phyloP scores from a whole-genome alignment of 2,329 filamentous ascomycete genomes.

The Nigrospora osmanthi region DNA sequence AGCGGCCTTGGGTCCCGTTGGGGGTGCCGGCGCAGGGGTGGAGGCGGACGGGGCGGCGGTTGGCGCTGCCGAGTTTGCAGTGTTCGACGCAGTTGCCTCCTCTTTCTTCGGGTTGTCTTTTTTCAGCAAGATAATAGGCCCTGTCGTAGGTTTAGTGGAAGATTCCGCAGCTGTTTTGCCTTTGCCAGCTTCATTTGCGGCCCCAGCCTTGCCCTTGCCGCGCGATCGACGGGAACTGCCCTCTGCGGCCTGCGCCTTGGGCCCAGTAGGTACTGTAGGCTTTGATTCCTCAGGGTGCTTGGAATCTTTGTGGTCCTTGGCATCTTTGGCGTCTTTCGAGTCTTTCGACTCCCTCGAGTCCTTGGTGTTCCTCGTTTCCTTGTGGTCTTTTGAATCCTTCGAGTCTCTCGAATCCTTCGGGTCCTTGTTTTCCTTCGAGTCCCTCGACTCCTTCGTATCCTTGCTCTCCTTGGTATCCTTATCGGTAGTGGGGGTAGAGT shows the following conservation, averaged over 20 bases:
- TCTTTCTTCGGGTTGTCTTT: conserved; percentile 20
- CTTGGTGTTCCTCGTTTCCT: conserved; percentile 8
- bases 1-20: conserved; percentile 19
- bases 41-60: conserved; percentile 16
- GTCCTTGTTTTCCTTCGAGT: conserved; percentile 8
- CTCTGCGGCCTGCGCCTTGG: conserved; percentile 22
- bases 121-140: conserved; percentile 19
- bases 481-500: conserved; percentile 20
- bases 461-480: conserved; percentile 14
- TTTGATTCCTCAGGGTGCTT: conserved; percentile 11
- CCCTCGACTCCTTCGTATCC: conserved; percentile 7
- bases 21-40: conserved; percentile 19
- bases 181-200: conserved; percentile 16
- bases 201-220: conserved; percentile 27
- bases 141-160: conserved; percentile 12
- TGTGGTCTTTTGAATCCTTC: conserved; percentile 7
- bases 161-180: conserved; percentile 14
- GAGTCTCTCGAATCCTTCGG: conserved; percentile 10
- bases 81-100: conserved; percentile 11
- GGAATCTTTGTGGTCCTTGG: conserved; percentile 3
- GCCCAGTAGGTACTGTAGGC: conserved; percentile 14
- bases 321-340: conserved; percentile 10
- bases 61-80: conserved; percentile 10
- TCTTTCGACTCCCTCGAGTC: conserved; percentile 3
- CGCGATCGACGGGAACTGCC: conserved; percentile 19